phyloP scores from a whole-genome alignment of 805 yeast genomes.

The Lipomyces yamadae region DNA sequence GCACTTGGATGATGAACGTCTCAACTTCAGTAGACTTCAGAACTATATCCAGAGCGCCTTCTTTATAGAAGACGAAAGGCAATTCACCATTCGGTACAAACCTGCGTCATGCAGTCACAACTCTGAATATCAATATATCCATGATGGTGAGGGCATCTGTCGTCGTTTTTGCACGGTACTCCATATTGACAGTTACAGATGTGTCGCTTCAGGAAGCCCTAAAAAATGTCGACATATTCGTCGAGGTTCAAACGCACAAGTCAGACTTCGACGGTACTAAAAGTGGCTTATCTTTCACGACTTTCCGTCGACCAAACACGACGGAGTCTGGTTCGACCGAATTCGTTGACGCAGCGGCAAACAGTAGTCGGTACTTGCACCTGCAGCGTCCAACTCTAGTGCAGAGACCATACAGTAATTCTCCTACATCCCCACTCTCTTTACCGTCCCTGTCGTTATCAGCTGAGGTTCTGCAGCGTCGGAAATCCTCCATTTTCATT shows the following conservation, averaged over 20 bases:
- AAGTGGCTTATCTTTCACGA: not conserved
- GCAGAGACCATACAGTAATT: not conserved
- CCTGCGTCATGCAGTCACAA: not conserved
- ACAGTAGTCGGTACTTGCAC: not conserved
- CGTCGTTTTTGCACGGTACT: not conserved
- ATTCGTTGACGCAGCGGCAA: not conserved
- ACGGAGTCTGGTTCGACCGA: not conserved
- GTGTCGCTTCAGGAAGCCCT: slow-evolving; percentile 21
- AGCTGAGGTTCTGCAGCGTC: slow-evolving; percentile 10
- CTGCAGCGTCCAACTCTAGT: not conserved
- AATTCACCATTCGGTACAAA: slow-evolving; percentile 12
- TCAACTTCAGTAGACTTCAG: slow-evolving; percentile 21
- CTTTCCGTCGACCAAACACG: not conserved
- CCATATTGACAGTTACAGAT: slow-evolving; percentile 7
- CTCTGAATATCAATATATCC: not conserved
- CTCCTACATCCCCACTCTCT: slow-evolving; percentile 9
- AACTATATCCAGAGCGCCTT: slow-evolving; percentile 32
- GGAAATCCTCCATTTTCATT: slow-evolving; percentile 23
- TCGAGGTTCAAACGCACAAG: slow-evolving; percentile 15
- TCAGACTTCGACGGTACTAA: not conserved
- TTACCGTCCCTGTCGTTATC: slow-evolving; percentile 14
- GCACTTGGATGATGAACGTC: slow-evolving; percentile 26
- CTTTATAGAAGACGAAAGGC: slow-evolving; percentile 21
- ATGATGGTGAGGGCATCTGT: slow-evolving; percentile 10
- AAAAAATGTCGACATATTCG: slow-evolving; percentile 17